Conservation (phyloP, 2,329 filamentous ascomycete species). For the Ascochyta rabiei region DNA sequence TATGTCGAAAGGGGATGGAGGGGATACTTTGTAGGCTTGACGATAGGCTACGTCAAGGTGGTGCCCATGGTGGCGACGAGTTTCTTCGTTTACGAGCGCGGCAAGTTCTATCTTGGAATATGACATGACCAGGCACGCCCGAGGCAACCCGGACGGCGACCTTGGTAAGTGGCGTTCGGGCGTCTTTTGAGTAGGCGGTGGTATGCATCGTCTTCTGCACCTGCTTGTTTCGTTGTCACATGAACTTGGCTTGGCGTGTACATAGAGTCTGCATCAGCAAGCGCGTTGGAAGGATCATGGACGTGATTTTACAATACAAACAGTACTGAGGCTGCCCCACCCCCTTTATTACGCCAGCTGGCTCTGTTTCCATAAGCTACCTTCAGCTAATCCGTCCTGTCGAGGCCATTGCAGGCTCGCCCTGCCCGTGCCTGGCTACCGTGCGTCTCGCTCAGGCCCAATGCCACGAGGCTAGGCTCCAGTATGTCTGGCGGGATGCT, state of each 20-base stretch:
- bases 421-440: neutral
- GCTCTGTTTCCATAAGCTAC: neutral
- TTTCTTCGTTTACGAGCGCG: conserved; percentile 71
- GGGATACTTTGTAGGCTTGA: conserved; percentile 91
- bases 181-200: neutral
- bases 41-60: conserved; percentile 94
- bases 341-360: neutral
- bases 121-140: conserved; percentile 16
- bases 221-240: neutral
- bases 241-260: neutral
- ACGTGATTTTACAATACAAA: neutral
- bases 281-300: conserved; percentile 1
- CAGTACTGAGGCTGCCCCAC: neutral
- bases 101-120: conserved; percentile 63
- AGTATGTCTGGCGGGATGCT: neutral
- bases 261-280: conserved; percentile 11
- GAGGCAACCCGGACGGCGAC: neutral
- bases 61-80: conserved; percentile 83
- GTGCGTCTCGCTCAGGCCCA: neutral
- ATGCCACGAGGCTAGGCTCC: neutral
- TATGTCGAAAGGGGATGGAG: conserved; percentile 74
- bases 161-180: neutral
- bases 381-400: neutral
- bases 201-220: neutral
- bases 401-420: neutral